A percentile compares a stretch with the other conserved stretches of the same genome.
Conservation (phyloP, 768 basidiomycete genomes). For the Coprinopsis cinerea region DNA sequence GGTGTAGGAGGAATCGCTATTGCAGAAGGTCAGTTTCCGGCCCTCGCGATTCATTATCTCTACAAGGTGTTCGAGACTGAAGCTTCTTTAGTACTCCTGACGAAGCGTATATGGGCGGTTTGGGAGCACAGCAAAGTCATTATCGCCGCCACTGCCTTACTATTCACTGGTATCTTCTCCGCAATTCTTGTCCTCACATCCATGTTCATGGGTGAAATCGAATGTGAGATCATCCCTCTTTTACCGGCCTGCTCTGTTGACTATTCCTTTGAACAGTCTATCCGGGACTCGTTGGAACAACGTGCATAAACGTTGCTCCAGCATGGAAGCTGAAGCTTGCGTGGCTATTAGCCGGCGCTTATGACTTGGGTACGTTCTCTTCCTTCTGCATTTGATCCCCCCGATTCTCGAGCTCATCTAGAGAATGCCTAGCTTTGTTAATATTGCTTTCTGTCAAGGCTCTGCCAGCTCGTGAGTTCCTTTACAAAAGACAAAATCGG, state of each 20-base stretch:
- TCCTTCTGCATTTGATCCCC: background rate
- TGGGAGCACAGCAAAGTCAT: background rate
- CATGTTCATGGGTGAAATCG: too few species aligned
- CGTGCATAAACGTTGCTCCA: background rate
- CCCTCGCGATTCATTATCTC: background rate
- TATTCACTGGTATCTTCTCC: background rate
- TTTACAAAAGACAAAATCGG: too few species aligned
- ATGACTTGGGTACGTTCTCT: slow-evolving; percentile 11
- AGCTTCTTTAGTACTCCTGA: slow-evolving; percentile 6
- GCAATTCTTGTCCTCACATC: background rate
- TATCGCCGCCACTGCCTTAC: background rate
- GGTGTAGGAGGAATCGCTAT: slow-evolving; percentile 10
- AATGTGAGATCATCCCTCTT: too few species aligned
- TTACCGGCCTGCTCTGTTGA: too few species aligned
- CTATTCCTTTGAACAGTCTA: background rate
- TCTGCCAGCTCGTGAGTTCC: too few species aligned
- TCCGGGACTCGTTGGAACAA: too few species aligned
- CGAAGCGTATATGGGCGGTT: background rate
- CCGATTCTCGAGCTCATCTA: too few species aligned
- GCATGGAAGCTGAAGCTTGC: background rate
- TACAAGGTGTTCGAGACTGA: background rate
- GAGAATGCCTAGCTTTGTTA: too few species aligned
- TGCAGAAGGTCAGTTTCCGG: slow-evolving; percentile 10
- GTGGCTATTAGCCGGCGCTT: slow-evolving; percentile 7
- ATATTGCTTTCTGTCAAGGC: too few species aligned